Evolutionary conservation across 306 rosid species (phyloP), one percentile per base, ranked within the genome.

Genomic region (Cucumis cinereus): DNA sequence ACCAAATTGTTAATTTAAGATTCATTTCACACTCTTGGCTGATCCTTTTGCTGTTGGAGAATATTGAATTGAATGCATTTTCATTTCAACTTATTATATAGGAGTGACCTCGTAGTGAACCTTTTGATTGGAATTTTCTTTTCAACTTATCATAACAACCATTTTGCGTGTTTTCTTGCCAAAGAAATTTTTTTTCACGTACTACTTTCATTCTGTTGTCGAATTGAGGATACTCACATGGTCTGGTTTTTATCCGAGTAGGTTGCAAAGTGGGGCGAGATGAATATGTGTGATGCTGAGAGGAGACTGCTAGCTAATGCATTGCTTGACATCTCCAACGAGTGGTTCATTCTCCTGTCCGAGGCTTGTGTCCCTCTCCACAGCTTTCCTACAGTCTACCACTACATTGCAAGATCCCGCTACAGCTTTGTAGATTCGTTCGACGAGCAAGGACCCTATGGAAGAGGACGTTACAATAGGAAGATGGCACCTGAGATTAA

Each of bases 241-340:
- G 36, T 56, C 28, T 28, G 19, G 63, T 28, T 22, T 33, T 64
- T 74, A 57, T 58, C 33, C 77, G 63, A 17, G 76, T 91, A 95
- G 99, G 88, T 92, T 43, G 89, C 98, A 19, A 93, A 88, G 75
- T 95, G 99, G 99, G 99, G 99, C 81, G 85, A 80, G 87, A 95
- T 95, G 99, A 95, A 87, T 33, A 90, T 95, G 99, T 95, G 99
- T 58, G 97, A 90, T 77, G 91, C 97, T 30, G 99, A 95, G 83
- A 89, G 99, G 83, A 89, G 99, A 79, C 98, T 95, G 58, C 82
- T 95, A 33, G 98, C 96, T 12, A 95, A 92, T 85, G 97, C 99
- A 20, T 84, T 95, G 83, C 98, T 95, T 52, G 99, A 95, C 76
- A 81, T 92, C 86, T 88, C 96, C 66, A 94, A 95, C 61, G 98